Evolutionary conservation across 2,329 filamentous ascomycete species (phyloP).

Genomic region (Colletotrichum zoysiae): DNA sequence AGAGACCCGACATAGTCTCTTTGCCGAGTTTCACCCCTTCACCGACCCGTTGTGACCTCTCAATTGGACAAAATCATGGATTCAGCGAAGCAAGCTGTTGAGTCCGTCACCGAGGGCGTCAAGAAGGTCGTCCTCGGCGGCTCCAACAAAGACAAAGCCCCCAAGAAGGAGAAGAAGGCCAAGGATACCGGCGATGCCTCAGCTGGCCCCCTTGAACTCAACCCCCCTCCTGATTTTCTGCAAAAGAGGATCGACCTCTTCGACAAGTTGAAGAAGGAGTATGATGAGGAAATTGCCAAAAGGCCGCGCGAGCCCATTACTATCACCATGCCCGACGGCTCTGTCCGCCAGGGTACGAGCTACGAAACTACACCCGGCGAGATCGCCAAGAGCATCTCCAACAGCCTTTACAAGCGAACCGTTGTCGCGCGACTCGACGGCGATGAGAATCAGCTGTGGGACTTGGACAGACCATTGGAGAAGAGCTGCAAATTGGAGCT

Average conservation of each 20-base stretch:
- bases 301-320: constrained; percentile 81
- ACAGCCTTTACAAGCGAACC: constrained; percentile 85
- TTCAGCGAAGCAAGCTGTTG: constrained; percentile 60
- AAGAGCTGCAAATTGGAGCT: constrained; percentile 87
- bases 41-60: constrained; percentile 15
- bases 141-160: constrained; percentile 56
- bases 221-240: constrained; percentile 79
- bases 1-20: constrained; percentile 11
- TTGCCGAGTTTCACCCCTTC: constrained; percentile 3
- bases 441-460: constrained; percentile 81
- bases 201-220: constrained; percentile 61
- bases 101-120: constrained; percentile 66
- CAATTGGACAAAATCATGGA: constrained; percentile 56
- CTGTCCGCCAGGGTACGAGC: constrained; percentile 78
- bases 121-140: constrained; percentile 71
- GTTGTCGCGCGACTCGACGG: constrained; percentile 90
- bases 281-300: constrained; percentile 79
- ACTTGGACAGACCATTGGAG: constrained; percentile 91
- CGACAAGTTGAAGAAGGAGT: constrained; percentile 86
- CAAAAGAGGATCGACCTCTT: constrained; percentile 88
- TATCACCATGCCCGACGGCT: constrained; percentile 80
- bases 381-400: constrained; percentile 84
- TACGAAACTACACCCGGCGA: constrained; percentile 92
- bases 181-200: constrained; percentile 52
- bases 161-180: constrained; percentile 67